Evolutionary conservation across 192 early-diverging fungal genomes (phyloP).

Genomic region (Rhizophlyctis rosea): DNA sequence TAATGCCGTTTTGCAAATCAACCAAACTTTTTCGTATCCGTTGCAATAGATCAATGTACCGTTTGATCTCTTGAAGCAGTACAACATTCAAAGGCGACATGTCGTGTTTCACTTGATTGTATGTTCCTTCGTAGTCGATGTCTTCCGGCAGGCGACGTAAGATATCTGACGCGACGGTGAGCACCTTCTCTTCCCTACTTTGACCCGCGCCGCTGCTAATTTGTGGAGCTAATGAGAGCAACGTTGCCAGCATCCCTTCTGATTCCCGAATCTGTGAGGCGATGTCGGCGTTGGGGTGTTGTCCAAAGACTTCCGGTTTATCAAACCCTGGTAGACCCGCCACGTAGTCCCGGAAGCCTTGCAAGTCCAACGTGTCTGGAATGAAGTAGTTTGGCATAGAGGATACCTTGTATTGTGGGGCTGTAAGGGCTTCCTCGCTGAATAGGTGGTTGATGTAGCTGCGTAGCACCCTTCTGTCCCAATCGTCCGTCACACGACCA

Average conservation of each 20-base stretch:
- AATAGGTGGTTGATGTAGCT: constrained; percentile 60
- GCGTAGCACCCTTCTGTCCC: constrained; percentile 55
- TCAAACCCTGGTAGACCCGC: constrained; percentile 48
- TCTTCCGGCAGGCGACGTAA: constrained; percentile 46
- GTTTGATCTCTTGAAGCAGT: constrained; percentile 53
- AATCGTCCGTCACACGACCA: constrained; percentile 60
- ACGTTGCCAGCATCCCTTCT: constrained; percentile 41
- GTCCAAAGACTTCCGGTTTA: constrained; percentile 65
- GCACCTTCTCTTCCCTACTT: constrained; percentile 55
- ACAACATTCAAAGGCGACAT: constrained; percentile 56
- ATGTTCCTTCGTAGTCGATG: constrained; percentile 54
- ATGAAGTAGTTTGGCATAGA: constrained; percentile 49
- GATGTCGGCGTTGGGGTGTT: constrained; percentile 66
- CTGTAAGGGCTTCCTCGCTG: constrained; percentile 51
- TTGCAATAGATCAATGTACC: constrained; percentile 51
- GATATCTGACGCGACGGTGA: constrained; percentile 45
- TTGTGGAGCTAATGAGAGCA: constrained; percentile 57
- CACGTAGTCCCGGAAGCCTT: constrained; percentile 49
- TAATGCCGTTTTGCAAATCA: constrained; percentile 59
- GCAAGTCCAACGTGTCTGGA: constrained; percentile 46
- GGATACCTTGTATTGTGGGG: constrained; percentile 49
- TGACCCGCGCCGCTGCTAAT: constrained; percentile 32
- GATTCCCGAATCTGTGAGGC: constrained; percentile 59
- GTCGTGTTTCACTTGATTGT: constrained; percentile 46
- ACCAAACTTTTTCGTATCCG: constrained; percentile 43